Conservation (phyloP, 1,284 basidiomycete genomes). For the Kwoniella shivajii region DNA sequence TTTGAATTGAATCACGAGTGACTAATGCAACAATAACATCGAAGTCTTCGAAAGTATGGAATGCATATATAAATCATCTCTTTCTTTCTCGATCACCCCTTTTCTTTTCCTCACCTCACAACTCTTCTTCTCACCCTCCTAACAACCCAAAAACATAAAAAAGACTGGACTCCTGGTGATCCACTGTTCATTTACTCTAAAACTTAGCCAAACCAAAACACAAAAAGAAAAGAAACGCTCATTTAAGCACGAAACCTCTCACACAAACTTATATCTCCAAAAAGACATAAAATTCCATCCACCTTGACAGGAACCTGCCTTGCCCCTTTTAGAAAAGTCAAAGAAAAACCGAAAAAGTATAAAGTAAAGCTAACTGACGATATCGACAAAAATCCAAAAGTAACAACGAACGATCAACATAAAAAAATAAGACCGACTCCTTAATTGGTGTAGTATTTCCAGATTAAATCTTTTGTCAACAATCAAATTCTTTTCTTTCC, state of each 20-base stretch:
- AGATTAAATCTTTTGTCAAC: background rate
- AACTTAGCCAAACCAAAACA: too few species aligned
- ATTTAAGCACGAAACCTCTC: background rate
- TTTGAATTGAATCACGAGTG: too few species aligned
- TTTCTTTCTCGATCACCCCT: background rate
- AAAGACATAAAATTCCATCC: background rate
- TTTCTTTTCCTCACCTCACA: background rate
- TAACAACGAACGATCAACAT: background rate
- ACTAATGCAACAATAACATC: too few species aligned
- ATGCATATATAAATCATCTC: background rate
- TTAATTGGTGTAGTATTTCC: conserved; percentile 7
- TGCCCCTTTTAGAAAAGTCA: background rate
- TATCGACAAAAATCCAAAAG: background rate
- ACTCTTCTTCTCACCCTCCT: background rate
- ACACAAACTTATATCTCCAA: background rate
- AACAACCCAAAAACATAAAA: background rate
- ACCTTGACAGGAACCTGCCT: background rate
- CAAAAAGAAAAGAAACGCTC: background rate
- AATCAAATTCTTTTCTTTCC: background rate
- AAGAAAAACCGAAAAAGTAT: background rate
- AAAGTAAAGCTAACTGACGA: conserved; percentile 3
- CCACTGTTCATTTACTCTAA: conserved; percentile 2
- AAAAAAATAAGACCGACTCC: conserved; percentile 2
- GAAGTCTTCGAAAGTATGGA: too few species aligned
- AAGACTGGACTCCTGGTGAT: conserved; percentile 21